Evolutionary conservation across 805 yeast genomes (phyloP).

Genomic region (Candida caryicola): DNA sequence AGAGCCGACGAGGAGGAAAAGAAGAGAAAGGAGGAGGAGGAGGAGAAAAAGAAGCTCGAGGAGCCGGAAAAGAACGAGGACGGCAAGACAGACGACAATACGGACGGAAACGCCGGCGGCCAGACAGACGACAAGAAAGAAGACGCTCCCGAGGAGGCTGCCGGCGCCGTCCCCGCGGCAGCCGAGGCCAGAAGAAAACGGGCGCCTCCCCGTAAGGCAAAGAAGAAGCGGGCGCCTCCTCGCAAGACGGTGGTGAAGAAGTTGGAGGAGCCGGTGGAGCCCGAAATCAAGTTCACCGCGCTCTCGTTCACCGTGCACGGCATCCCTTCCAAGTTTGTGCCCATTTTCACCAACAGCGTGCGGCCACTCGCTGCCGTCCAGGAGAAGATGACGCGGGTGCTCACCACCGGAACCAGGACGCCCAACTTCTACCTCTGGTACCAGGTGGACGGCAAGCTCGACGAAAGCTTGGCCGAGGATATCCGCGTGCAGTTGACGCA

Average conservation of each 20-base stretch:
- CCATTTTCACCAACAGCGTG: constrained; percentile 66
- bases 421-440: constrained; percentile 75
- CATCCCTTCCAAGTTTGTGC: constrained; percentile 64
- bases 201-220: constrained; percentile 9
- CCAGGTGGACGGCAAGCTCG: constrained; percentile 73
- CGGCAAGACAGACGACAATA: constrained; percentile 14
- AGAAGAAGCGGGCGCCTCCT: constrained; percentile 13
- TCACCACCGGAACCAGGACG: constrained; percentile 58
- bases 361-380: constrained; percentile 54
- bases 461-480: constrained; percentile 62
- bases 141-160: neutral
- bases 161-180: neutral
- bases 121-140: constrained; percentile 13
- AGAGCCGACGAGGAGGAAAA: constrained; percentile 22
- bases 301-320: constrained; percentile 62
- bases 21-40: constrained; percentile 19
- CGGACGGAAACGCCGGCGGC: constrained; percentile 19
- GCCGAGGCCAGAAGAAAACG: constrained; percentile 4
- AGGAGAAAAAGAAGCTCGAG: constrained; percentile 26
- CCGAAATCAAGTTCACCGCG: constrained; percentile 52
- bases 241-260: constrained; percentile 16
- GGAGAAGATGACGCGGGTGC: constrained; percentile 56
- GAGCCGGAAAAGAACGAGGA: constrained; percentile 17
- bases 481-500: constrained; percentile 55
- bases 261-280: constrained; percentile 38